Base-by-base conservation (phyloP, 805 yeast species). In the Schwanniomyces polymorphus region DNA sequence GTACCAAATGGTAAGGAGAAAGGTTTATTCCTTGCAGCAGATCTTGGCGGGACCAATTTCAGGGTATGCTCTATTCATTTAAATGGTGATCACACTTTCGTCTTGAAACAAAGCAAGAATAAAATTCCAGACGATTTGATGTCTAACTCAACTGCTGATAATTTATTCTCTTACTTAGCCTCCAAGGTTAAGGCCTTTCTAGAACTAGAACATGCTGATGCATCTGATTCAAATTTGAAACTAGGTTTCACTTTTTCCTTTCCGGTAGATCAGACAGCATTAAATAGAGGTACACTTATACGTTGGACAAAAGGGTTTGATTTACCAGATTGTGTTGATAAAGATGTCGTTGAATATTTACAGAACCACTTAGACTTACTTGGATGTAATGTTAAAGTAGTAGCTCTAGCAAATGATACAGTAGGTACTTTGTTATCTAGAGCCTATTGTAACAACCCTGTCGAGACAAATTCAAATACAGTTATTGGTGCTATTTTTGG, bases 231-330 rank as follows among this genome's bases (percentile, higher is more conserved):
- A 11, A 56, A 58, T 21, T 76, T 88, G 64, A 87, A 86, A 60
- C 66, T 92, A 71, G 98, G 98, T 1, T 91, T 94, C 74, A 92
- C 98, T 1, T 92, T 92, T 63, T 84, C 94, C 10, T 92, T 91
- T 77, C 99, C 99, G 2, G 90, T 91, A 27, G 79, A 85, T 51
- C 99, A 92, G 70, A 82, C 87, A 21, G 86, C 91, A 2, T 72
- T 94, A 55, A 80, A 83, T 61, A 73, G 82, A 7, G 98, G 99
- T 52, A 81, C 80, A 8, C 78, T 94, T 53, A 79, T 92, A 43
- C 85, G 98, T 67, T 92, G 99, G 99, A 91, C 98, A 16, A 92
- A 92, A 68, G 98, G 98, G 29, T 92, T 88, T 68, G 83, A 88
- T 59, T 85, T 94, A 56, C 79, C 80, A 26, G 98, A 92, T 57